phyloP scores from a whole-genome alignment of 2,329 filamentous ascomycete genomes.

The Penicillium verrucosum region DNA sequence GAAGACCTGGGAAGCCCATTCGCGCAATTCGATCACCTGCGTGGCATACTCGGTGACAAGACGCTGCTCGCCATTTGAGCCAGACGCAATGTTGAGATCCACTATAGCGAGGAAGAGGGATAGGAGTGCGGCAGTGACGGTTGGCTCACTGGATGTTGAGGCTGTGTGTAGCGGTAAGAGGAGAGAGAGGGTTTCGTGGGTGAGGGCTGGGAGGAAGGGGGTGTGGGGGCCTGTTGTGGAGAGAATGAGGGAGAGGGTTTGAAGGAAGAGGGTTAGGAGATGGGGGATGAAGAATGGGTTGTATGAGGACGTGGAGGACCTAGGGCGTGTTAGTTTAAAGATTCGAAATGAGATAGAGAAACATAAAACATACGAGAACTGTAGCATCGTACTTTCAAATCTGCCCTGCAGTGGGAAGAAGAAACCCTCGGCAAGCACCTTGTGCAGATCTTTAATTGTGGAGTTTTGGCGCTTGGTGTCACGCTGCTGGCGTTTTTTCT shows the following conservation, averaged over 20 bases:
- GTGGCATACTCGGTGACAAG: constrained; percentile 72
- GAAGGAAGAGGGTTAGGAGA: constrained; percentile 74
- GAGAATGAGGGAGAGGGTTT: constrained; percentile 78
- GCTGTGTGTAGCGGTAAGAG: constrained; percentile 63
- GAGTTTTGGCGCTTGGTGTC: constrained; percentile 50
- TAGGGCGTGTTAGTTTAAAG: constrained; percentile 14
- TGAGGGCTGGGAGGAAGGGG: constrained; percentile 72
- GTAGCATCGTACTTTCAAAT: constrained; percentile 64
- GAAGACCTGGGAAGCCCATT: constrained; percentile 80
- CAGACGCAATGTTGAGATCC: constrained; percentile 65
- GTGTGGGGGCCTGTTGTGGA: constrained; percentile 80
- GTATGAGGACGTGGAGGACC: constrained; percentile 38
- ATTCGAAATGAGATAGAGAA: neutral
- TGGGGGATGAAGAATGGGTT: constrained; percentile 70
- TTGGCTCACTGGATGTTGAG: constrained; percentile 57
- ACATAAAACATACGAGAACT: constrained; percentile 42
- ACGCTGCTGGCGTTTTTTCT: constrained; percentile 51
- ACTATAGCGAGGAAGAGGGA: constrained; percentile 76
- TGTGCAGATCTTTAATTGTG: constrained; percentile 73
- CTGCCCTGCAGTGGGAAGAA: constrained; percentile 83
- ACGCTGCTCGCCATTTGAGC: constrained; percentile 56
- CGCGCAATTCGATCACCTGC: constrained; percentile 78
- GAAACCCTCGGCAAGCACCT: constrained; percentile 70
- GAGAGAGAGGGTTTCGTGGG: constrained; percentile 78
- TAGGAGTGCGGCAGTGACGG: constrained; percentile 69